A percentile compares a stretch with the other conserved stretches of the same genome.
phyloP scores from a whole-genome alignment of 2,329 filamentous ascomycete genomes.

The Fusarium sp. region DNA sequence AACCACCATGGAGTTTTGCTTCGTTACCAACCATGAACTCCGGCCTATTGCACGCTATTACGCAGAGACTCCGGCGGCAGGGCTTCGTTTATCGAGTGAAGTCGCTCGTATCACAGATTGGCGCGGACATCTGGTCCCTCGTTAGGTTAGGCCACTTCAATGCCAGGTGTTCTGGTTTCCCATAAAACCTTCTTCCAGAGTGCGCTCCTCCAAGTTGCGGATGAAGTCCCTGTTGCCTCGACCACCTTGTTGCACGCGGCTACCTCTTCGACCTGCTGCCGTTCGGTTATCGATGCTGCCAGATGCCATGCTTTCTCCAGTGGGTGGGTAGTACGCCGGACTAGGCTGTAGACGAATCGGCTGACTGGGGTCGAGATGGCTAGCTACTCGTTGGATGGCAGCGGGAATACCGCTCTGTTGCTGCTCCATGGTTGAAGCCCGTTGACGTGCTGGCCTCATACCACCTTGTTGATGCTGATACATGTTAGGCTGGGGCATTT shows the following conservation, averaged over 20 bases:
- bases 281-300: slow-evolving; percentile 64
- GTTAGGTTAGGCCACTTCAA: slow-evolving; percentile 55
- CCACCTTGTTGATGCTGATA: slow-evolving; percentile 73
- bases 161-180: slow-evolving; percentile 71
- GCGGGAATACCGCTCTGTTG: slow-evolving; percentile 92
- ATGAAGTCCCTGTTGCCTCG: slow-evolving; percentile 87
- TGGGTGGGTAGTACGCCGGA: slow-evolving; percentile 95
- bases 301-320: slow-evolving; percentile 78
- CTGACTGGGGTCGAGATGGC: slow-evolving; percentile 92
- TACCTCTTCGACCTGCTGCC: slow-evolving; percentile 77
- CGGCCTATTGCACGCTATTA: slow-evolving; percentile 17
- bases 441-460: slow-evolving; percentile 80
- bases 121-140: slow-evolving; percentile 28
- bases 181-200: slow-evolving; percentile 92
- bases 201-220: slow-evolving; percentile 91
- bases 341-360: slow-evolving; percentile 95
- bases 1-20: slow-evolving; percentile 13
- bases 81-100: slow-evolving; percentile 12
- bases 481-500: slow-evolving; percentile 61
- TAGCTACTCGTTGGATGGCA: slow-evolving; percentile 92
- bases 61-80: slow-evolving; percentile 1
- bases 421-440: slow-evolving; percentile 96
- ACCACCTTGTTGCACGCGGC: slow-evolving; percentile 70
- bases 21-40: slow-evolving; percentile 29
- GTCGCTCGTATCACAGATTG: slow-evolving; percentile 25